These are phyloP conservation scores for Neurospora sublineolata DNA, from an alignment of 495 filamentous ascomycete species.

Conservation along the genomic window DNA sequence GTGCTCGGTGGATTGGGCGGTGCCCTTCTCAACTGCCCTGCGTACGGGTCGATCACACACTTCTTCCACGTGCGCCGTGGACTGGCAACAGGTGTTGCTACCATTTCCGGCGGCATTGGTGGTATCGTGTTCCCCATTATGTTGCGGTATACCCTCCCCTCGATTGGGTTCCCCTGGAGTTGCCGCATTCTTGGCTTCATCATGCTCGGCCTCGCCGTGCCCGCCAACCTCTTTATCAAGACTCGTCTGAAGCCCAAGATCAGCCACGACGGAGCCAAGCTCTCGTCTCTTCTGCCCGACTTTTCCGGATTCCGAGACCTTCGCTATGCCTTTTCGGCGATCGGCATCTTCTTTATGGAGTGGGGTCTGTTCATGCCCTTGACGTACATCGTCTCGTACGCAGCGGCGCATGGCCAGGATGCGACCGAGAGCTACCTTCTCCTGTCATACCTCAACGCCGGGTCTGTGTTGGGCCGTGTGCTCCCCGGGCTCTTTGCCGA, in stretches of 20 bases:
- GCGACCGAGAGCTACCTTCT: slow-evolving; percentile 50
- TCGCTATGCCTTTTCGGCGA: slow-evolving; percentile 41
- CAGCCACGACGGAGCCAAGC: slow-evolving; percentile 14
- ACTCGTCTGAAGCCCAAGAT: slow-evolving; percentile 36
- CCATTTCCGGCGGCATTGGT: slow-evolving; percentile 47
- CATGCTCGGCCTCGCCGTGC: slow-evolving; percentile 38
- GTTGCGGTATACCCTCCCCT: slow-evolving; percentile 36
- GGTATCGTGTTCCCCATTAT: slow-evolving; percentile 51
- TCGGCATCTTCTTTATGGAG: slow-evolving; percentile 46
- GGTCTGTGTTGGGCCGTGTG: slow-evolving; percentile 54
- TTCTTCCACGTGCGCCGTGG: slow-evolving; percentile 52
- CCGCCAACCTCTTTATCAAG: slow-evolving; percentile 43
- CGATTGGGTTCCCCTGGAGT: slow-evolving; percentile 46
- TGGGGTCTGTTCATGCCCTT: slow-evolving; percentile 37
- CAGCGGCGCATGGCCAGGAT: slow-evolving; percentile 34
- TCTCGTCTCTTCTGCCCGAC: slow-evolving; percentile 34
- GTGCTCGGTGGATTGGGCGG: slow-evolving; percentile 45
- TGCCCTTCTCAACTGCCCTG: slow-evolving; percentile 48
- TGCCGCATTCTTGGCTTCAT: slow-evolving; percentile 49
- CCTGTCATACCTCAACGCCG: slow-evolving; percentile 46
- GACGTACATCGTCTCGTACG: slow-evolving; percentile 43
- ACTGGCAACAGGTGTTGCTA: slow-evolving; percentile 53
- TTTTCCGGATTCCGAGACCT: slow-evolving; percentile 43
- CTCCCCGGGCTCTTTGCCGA: slow-evolving; percentile 61
- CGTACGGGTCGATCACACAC: slow-evolving; percentile 50